Evolutionary conservation across 345 rosid genomes (phyloP).

Genomic region (Eucalyptus melliodora): DNA sequence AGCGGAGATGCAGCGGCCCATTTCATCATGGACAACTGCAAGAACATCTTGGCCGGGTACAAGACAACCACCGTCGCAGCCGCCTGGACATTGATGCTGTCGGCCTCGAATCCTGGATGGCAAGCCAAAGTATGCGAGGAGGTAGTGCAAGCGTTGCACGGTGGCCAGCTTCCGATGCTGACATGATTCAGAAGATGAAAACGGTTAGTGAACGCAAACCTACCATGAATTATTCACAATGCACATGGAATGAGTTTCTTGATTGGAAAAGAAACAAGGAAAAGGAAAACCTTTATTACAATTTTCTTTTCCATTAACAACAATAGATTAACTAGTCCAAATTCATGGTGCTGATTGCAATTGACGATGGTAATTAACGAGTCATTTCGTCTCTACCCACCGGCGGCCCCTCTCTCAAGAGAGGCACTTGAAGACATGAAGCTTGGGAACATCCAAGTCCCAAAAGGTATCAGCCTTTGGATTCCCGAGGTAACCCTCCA

Average conservation of each 20-base stretch:
- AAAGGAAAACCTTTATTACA: no score
- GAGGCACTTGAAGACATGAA: not conserved
- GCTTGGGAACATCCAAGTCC: not conserved
- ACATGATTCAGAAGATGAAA: no score
- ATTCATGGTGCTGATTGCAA: not conserved
- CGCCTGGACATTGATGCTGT: slow-evolving; percentile 20
- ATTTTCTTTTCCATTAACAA: not conserved
- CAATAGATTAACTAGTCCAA: not conserved
- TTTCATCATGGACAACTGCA: slow-evolving; percentile 35
- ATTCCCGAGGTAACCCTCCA: not conserved
- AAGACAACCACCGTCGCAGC: slow-evolving; percentile 18
- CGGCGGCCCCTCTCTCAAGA: not conserved
- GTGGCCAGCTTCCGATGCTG: no score
- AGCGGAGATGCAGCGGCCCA: not conserved
- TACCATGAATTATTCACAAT: not conserved
- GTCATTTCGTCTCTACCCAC: not conserved
- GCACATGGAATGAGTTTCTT: no score
- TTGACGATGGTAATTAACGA: not conserved
- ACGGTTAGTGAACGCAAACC: no score
- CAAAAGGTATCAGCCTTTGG: not conserved
- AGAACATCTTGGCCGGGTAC: slow-evolving; percentile 27
- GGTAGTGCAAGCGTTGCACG: no score
- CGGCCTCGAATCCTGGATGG: slow-evolving; percentile 12
- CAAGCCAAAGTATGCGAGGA: not conserved
- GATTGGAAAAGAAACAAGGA: not conserved